A percentile compares a stretch with the other conserved stretches of the same genome.
These are phyloP conservation scores for Epipyxis sp. DNA, from an alignment of 108 stramenopile species.

Conservation along the genomic window DNA sequence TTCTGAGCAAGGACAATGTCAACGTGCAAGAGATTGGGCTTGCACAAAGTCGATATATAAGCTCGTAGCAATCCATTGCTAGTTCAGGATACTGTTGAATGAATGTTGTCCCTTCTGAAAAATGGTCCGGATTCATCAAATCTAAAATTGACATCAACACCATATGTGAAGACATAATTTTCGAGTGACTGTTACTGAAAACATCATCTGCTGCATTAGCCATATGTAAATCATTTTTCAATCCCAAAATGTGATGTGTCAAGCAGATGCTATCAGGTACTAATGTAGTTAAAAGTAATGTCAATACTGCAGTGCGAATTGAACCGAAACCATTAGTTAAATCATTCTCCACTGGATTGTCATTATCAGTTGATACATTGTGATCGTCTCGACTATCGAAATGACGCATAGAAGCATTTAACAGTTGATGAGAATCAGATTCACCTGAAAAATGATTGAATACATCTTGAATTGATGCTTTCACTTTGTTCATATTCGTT, in stretches of 20 bases:
- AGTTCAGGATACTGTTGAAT: not conserved
- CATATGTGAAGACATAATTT: not conserved
- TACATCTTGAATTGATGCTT: too few relatives aligned
- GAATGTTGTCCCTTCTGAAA: too few relatives aligned
- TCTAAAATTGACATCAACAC: not conserved
- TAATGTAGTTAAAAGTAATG: not conserved
- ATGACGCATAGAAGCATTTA: too few relatives aligned
- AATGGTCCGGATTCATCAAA: not conserved
- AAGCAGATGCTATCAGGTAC: not conserved
- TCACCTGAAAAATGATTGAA: too few relatives aligned
- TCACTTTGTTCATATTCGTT: too few relatives aligned
- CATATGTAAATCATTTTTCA: too few relatives aligned
- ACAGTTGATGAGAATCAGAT: too few relatives aligned
- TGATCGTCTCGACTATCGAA: too few relatives aligned
- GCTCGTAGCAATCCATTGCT: slow-evolving; percentile 9
- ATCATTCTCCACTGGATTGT: too few relatives aligned
- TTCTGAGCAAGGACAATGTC: not conserved
- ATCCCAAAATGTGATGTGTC: not conserved
- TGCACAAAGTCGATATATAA: not conserved
- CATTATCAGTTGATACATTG: too few relatives aligned
- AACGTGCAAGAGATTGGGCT: not conserved
- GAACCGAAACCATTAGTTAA: not conserved
- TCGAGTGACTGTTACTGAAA: not conserved
- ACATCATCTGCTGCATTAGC: not conserved
- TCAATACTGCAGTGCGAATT: not conserved